phyloP scores from a whole-genome alignment of 179 eudicot species.

The Silene vulgaris region DNA sequence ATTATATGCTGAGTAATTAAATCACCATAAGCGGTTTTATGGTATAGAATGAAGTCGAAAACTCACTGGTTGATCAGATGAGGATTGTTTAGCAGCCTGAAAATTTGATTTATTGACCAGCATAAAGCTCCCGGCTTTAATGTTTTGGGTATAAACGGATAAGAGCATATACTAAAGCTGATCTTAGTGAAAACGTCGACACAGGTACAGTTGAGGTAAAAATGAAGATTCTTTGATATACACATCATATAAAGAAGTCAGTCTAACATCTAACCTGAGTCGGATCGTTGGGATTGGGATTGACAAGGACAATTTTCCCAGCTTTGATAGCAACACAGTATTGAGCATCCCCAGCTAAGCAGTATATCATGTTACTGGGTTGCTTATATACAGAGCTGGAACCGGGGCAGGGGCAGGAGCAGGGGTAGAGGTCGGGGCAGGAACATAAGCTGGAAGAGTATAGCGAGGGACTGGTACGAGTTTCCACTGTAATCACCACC shows the following conservation, averaged over 20 bases:
- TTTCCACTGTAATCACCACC: too few species aligned
- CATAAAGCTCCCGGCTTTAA: neutral
- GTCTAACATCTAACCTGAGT: neutral
- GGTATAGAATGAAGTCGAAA: neutral
- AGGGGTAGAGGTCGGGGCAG: too few species aligned
- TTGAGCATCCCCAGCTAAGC: constrained; percentile 2
- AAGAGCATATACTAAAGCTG: neutral
- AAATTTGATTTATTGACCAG: neutral
- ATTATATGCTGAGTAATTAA: too few species aligned
- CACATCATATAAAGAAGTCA: neutral
- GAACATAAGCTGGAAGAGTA: too few species aligned
- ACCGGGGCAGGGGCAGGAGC: neutral
- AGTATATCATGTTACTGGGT: constrained; percentile 8
- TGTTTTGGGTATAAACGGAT: neutral
- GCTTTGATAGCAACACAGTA: neutral
- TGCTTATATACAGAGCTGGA: neutral
- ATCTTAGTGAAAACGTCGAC: too few species aligned
- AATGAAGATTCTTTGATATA: neutral
- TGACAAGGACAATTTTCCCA: neutral
- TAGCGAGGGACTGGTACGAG: too few species aligned
- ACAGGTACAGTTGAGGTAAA: neutral
- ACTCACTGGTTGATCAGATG: neutral
- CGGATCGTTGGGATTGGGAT: neutral
- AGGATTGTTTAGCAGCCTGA: neutral
- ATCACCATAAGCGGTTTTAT: too few species aligned